Evolutionary conservation across 1,284 basidiomycete genomes (phyloP).

Genomic region (Ganoderma multipileum): DNA sequence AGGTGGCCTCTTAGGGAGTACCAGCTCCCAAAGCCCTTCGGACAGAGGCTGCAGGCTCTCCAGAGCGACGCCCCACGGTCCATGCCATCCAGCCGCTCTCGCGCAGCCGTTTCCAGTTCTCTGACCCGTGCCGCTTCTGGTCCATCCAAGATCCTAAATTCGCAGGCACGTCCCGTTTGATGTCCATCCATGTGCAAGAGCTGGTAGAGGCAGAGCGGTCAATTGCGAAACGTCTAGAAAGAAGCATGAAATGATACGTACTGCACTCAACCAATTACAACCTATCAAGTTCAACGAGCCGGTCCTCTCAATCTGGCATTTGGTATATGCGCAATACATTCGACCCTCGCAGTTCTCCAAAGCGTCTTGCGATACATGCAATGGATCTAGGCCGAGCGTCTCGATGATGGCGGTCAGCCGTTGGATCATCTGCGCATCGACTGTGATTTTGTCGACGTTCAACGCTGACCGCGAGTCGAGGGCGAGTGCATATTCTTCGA

Average conservation of each 20-base stretch:
- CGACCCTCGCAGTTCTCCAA: not conserved
- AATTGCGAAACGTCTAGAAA: not conserved
- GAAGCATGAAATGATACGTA: not conserved
- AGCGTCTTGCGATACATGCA: not conserved
- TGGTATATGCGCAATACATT: constrained; percentile 2
- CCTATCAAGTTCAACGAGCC: not conserved
- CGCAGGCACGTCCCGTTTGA: not conserved
- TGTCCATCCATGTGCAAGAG: not conserved
- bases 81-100: not conserved
- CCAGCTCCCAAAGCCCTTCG: not conserved
- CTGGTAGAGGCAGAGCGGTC: not conserved
- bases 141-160: not conserved
- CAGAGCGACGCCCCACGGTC: not conserved
- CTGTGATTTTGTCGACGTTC: not conserved
- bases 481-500: not conserved
- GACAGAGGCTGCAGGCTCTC: not conserved
- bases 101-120: not conserved
- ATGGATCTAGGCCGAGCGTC: not conserved
- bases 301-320: not conserved
- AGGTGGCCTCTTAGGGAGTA: not conserved
- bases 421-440: not conserved
- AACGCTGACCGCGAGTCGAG: not conserved
- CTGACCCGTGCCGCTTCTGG: not conserved
- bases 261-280: constrained; percentile 1
- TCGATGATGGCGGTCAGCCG: not conserved